A percentile compares a stretch with the other conserved stretches of the same genome.
Conservation (phyloP, 768 basidiomycete species). For the Russula dissimulans region DNA sequence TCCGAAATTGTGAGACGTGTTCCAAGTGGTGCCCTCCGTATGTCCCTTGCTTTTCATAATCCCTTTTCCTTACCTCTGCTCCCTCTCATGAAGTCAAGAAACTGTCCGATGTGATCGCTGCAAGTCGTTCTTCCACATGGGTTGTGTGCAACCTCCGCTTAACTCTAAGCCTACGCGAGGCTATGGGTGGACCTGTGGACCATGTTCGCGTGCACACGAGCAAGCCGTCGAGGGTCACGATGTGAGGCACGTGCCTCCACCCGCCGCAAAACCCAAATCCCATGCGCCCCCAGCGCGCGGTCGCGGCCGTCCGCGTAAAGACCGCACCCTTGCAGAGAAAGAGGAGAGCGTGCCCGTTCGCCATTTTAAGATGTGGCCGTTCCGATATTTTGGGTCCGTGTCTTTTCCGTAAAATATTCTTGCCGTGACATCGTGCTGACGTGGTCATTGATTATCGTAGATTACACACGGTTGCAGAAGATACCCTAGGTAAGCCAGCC, state of each 20-base stretch:
- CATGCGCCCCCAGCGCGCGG: slow-evolving; percentile 66
- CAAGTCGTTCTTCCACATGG: slow-evolving; percentile 92
- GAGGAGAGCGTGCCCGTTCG: slow-evolving; percentile 72
- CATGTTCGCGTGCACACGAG: slow-evolving; percentile 81
- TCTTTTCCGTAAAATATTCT: background rate
- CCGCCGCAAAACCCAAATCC: slow-evolving; percentile 46
- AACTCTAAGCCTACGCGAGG: slow-evolving; percentile 87
- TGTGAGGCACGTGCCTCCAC: slow-evolving; percentile 45
- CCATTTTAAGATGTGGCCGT: slow-evolving; percentile 88
- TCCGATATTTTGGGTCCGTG: slow-evolving; percentile 91
- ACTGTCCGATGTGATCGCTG: slow-evolving; percentile 87
- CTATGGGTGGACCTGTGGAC: slow-evolving; percentile 96
- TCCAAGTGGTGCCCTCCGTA: slow-evolving; percentile 84
- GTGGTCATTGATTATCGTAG: slow-evolving; percentile 31
- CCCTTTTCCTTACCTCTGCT: slow-evolving; percentile 11
- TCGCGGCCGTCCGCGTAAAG: slow-evolving; percentile 70
- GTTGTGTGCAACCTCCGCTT: slow-evolving; percentile 86
- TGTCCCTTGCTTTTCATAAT: slow-evolving; percentile 21
- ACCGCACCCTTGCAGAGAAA: slow-evolving; percentile 59
- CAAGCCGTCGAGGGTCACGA: slow-evolving; percentile 76
- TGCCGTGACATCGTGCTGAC: slow-evolving; percentile 12
- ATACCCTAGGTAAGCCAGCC: slow-evolving; percentile 65
- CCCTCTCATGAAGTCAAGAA: slow-evolving; percentile 47
- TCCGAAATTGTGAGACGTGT: slow-evolving; percentile 83
- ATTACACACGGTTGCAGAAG: slow-evolving; percentile 83